Conservation (phyloP, 805 yeast species). For the Hanseniaspora mollemarum region DNA sequence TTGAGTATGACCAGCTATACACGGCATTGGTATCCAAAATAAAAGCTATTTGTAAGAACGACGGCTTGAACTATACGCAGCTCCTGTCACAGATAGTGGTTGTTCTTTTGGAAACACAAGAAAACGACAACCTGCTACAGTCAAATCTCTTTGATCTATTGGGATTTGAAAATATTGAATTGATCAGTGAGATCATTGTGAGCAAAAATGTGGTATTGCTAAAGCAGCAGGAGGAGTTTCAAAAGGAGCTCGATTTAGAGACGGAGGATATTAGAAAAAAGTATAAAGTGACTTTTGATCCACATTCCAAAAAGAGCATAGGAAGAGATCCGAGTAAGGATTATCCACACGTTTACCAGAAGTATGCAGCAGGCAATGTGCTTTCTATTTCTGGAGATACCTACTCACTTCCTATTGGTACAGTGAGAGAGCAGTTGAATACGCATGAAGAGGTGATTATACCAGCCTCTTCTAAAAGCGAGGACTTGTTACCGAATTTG, state of each 20-base stretch:
- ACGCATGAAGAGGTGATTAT: conserved; percentile 71
- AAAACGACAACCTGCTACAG: conserved; percentile 52
- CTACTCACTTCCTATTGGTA: conserved; percentile 69
- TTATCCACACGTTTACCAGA: conserved; percentile 81
- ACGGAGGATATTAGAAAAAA: conserved; percentile 41
- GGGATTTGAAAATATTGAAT: conserved; percentile 77
- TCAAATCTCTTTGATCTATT: conserved; percentile 63
- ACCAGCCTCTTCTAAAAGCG: conserved; percentile 51
- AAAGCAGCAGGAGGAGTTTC: conserved; percentile 20
- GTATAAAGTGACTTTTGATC: conserved; percentile 37
- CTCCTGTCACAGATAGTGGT: neutral
- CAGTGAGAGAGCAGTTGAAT: conserved; percentile 51
- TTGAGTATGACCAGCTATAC: neutral
- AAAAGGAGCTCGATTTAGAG: conserved; percentile 33
- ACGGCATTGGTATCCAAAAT: neutral
- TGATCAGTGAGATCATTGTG: conserved; percentile 53
- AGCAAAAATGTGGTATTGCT: conserved; percentile 31
- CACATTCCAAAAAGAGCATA: conserved; percentile 36
- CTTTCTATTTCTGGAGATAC: conserved; percentile 73
- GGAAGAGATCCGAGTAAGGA: conserved; percentile 31
- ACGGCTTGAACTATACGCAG: conserved; percentile 18
- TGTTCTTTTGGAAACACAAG: conserved; percentile 26
- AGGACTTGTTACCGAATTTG: conserved; percentile 23
- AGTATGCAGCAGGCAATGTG: conserved; percentile 54
- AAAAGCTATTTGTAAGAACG: conserved; percentile 21